Percentiles rank a stretch among this genome's conserved stretches.
Evolutionary conservation across 73 alveolate species (phyloP).

Genomic region (Paramecium octaurelia): DNA sequence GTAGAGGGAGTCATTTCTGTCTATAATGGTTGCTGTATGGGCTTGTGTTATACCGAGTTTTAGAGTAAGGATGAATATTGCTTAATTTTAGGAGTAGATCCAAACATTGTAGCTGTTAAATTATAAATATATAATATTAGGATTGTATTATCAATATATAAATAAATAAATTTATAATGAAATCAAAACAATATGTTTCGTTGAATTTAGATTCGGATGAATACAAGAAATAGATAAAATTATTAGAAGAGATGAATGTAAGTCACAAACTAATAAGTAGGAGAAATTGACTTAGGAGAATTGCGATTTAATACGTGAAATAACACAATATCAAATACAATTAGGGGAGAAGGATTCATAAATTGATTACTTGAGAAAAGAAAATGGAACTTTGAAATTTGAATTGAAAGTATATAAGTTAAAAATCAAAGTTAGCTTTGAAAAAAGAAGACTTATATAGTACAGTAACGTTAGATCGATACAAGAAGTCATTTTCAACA

Average conservation of each 20-base stretch:
- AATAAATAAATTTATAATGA: background rate
- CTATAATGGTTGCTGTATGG: background rate
- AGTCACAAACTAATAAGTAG: background rate
- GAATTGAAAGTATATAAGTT: background rate
- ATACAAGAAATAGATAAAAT: background rate
- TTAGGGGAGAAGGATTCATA: background rate
- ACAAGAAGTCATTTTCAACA: background rate
- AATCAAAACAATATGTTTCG: background rate
- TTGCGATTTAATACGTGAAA: background rate
- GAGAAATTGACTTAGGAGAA: background rate
- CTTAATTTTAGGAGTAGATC: background rate
- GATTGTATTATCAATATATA: background rate
- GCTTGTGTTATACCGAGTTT: background rate
- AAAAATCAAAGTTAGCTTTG: background rate
- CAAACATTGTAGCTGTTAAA: slow-evolving; percentile 18
- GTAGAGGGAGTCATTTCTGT: background rate
- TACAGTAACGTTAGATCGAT: background rate
- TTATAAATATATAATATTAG: background rate
- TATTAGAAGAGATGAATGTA: background rate
- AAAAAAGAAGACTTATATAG: background rate
- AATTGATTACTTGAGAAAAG: background rate
- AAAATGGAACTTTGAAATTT: background rate
- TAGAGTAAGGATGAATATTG: background rate
- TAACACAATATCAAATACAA: background rate
- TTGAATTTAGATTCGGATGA: background rate